phyloP scores from a whole-genome alignment of 768 basidiomycete species.

The Pisolithus marmoratus region DNA sequence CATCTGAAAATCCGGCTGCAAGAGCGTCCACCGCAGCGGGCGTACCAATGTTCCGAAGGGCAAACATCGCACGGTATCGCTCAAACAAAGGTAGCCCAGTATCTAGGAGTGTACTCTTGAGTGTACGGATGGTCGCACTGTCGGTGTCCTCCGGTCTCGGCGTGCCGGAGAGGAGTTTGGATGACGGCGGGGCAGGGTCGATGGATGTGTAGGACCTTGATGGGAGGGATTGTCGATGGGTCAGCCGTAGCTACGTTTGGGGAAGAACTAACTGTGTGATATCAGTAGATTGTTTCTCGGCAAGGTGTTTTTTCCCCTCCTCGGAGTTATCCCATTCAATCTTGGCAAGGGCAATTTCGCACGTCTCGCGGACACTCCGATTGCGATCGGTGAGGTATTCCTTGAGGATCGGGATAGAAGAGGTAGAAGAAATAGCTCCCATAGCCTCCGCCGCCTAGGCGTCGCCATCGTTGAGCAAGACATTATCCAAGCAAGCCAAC shows the following conservation, averaged over 20 bases:
- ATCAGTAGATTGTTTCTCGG: slow-evolving; percentile 25
- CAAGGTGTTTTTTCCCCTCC: slow-evolving; percentile 51
- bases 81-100: slow-evolving; percentile 71
- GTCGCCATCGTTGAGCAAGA: slow-evolving; percentile 8
- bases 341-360: slow-evolving; percentile 94
- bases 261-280: slow-evolving; percentile 30
- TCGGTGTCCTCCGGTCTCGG: slow-evolving; percentile 49
- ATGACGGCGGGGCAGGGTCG: slow-evolving; percentile 83
- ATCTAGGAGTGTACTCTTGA: slow-evolving; percentile 64
- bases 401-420: slow-evolving; percentile 62
- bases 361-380: slow-evolving; percentile 84
- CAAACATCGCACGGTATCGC: slow-evolving; percentile 98
- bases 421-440: slow-evolving; percentile 77
- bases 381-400: slow-evolving; percentile 69
- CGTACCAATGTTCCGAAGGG: slow-evolving; percentile 88
- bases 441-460: slow-evolving; percentile 94
- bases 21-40: slow-evolving; percentile 84
- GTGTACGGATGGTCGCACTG: slow-evolving; percentile 41
- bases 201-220: slow-evolving; percentile 72
- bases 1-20: slow-evolving; percentile 84
- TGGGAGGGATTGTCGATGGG: neutral
- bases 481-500: neutral
- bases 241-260: neutral
- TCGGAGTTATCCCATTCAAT: slow-evolving; percentile 88
- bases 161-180: slow-evolving; percentile 50